phyloP scores from a whole-genome alignment of 2,329 filamentous ascomycete species.

The Scedosporium aurantiacum region DNA sequence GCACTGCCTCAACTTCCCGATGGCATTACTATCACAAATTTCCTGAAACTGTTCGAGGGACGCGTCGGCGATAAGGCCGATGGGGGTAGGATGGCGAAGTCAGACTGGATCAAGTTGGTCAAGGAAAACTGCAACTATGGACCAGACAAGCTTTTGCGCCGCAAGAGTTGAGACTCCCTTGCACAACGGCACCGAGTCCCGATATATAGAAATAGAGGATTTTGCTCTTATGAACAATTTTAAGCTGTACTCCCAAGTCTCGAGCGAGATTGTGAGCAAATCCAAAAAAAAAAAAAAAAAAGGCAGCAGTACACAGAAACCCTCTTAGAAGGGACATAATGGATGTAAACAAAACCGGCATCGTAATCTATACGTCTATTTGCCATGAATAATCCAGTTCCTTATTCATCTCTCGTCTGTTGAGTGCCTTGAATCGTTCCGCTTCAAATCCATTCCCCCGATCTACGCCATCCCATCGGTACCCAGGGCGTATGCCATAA shows the following conservation, averaged over 20 bases:
- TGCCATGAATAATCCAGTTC: slow-evolving; percentile 88
- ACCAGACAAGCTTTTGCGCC: slow-evolving; percentile 40
- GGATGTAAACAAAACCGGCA: slow-evolving; percentile 13
- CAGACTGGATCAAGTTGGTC: slow-evolving; percentile 49
- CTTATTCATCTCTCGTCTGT: slow-evolving; percentile 63
- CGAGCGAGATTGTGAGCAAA: neutral
- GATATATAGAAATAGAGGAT: no score
- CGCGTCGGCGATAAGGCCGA: slow-evolving; percentile 35
- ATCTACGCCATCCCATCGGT: slow-evolving; percentile 96
- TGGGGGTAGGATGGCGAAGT: slow-evolving; percentile 38
- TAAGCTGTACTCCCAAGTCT: neutral
- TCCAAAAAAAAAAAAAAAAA: no score
- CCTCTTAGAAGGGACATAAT: slow-evolving; percentile 6
- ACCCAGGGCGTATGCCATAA: slow-evolving; percentile 85
- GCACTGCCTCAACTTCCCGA: slow-evolving; percentile 36
- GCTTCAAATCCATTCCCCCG: slow-evolving; percentile 86
- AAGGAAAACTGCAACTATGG: slow-evolving; percentile 43
- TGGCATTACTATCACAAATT: slow-evolving; percentile 42
- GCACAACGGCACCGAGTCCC: neutral
- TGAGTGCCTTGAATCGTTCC: slow-evolving; percentile 82
- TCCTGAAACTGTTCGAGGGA: slow-evolving; percentile 42
- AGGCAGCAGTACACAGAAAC: neutral
- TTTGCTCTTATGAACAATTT: no score
- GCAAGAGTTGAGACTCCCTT: slow-evolving; percentile 21
- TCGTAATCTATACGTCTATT: slow-evolving; percentile 63